Evolutionary conservation across 352 stramenopile species (phyloP), one percentile per base, ranked within the genome.

Genomic region (Pythium phragmitis): DNA sequence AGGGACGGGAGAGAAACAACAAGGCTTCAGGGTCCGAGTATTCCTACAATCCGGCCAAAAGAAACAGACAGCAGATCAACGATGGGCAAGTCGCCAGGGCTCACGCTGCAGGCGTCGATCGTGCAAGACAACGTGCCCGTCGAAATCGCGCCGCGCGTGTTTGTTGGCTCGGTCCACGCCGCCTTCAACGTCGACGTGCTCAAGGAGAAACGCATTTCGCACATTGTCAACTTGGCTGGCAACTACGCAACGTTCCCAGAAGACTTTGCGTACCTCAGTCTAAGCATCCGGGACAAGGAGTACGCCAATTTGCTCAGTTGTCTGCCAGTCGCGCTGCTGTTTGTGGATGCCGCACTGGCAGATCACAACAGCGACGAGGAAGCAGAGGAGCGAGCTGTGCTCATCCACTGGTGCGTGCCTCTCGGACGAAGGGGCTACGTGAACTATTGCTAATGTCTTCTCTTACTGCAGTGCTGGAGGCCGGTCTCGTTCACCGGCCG

Each of bases 211-310:
- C 77, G 79, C 14, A 92, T 97, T 56, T 82, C 88, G 16, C 89
- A 96, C 55, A 72, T 97, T 7, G 64, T 97, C 34, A 96, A 97
- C 62, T 82, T 94, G 13, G 86, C 89, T 0, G 89, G 88, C 33
- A 81, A 74, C 41, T 87, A 91, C 49, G 80, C 86, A n/a, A 96
- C 88, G 23, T 97, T 96, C 66, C 91, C 91, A 1, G 74, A 90
- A 11, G 70, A 86, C 21, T 97, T 97, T 57, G 93, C 82, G 19
- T 97, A 97, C 73, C 70, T 97, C 42, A 96, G 83, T 61, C 67
- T 97, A n/a, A 84, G 80, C 57, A 80, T 97, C 28, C 80, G 91
- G 26, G 91, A 97, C 71, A 96, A 96, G 58, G 89, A 96, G 57
- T 86, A 94, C 57, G 72, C 91, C 3, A 95, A 96, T 51, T 62